Conservation (phyloP, 768 basidiomycete species). For the Mycena venus region DNA sequence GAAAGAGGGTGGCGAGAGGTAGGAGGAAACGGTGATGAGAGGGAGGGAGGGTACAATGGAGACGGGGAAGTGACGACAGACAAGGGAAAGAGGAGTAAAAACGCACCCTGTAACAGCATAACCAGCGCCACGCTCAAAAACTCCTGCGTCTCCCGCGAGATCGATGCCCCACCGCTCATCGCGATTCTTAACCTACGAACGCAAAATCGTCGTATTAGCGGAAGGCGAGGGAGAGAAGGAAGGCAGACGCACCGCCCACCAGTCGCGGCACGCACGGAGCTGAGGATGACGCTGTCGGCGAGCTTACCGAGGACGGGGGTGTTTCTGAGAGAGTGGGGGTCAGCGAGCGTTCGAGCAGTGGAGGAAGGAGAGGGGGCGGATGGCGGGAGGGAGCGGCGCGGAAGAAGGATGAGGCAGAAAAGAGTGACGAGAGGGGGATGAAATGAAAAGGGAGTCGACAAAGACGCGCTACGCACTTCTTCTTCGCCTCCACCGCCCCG, state of each 20-base stretch:
- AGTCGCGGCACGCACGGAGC: constrained; percentile 58
- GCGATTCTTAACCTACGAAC: constrained; percentile 76
- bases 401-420: no score
- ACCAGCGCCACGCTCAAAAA: constrained; percentile 88
- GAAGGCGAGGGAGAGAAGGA: neutral
- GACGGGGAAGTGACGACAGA: neutral
- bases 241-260: neutral
- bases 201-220: neutral
- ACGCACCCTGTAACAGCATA: constrained; percentile 86
- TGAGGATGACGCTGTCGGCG: constrained; percentile 84
- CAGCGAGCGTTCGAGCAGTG: no score
- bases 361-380: no score
- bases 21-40: no score
- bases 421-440: no score
- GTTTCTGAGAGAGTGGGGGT: no score
- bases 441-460: no score
- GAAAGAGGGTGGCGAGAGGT: no score
- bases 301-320: constrained; percentile 75
- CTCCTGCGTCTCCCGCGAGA: constrained; percentile 90
- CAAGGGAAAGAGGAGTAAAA: neutral
- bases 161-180: constrained; percentile 88
- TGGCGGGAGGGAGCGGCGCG: no score
- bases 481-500: constrained; percentile 83
- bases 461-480: no score
- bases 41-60: neutral